phyloP scores from a whole-genome alignment of 2,329 filamentous ascomycete species.

The Cladophialophora carrionii region DNA sequence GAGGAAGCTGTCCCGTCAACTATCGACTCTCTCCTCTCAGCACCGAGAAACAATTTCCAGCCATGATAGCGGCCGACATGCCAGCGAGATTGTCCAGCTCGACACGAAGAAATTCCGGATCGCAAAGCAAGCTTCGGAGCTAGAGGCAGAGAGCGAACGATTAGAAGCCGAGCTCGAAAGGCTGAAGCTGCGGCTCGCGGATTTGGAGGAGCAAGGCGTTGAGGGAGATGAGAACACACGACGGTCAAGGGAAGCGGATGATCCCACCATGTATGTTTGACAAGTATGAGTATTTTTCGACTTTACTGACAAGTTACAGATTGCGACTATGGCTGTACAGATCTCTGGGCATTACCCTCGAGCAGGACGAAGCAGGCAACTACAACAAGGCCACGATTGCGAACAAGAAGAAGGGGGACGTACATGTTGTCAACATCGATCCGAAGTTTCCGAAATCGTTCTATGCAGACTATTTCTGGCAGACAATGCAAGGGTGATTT shows the following conservation, averaged over 20 bases:
- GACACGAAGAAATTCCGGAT: constrained; percentile 94
- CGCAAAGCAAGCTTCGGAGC: constrained; percentile 85
- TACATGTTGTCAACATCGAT: constrained; percentile 93
- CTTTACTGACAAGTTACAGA: constrained; percentile 44
- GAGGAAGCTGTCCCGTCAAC: constrained; percentile 73
- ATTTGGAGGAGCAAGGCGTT: constrained; percentile 83
- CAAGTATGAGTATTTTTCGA: constrained; percentile 28
- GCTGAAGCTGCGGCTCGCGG: constrained; percentile 72
- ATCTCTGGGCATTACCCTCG: constrained; percentile 85
- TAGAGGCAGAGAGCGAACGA: constrained; percentile 95
- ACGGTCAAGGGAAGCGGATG: constrained; percentile 56
- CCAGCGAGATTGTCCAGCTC: constrained; percentile 78
- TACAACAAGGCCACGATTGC: constrained; percentile 84
- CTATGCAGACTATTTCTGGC: constrained; percentile 96
- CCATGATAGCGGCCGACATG: constrained; percentile 79
- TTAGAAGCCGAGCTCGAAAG: constrained; percentile 76
- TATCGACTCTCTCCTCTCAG: constrained; percentile 73
- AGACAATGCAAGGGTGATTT: constrained; percentile 65
- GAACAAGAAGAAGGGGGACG: constrained; percentile 84
- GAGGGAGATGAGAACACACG: constrained; percentile 66
- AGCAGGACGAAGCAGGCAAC: constrained; percentile 77
- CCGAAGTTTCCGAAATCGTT: constrained; percentile 88
- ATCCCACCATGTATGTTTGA: constrained; percentile 51
- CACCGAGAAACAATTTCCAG: constrained; percentile 71
- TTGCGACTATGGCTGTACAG: constrained; percentile 89